Evolutionary conservation across 169 alveolate species (phyloP), one percentile per base, ranked within the genome.

Genomic region (Cystoisospora suis): DNA sequence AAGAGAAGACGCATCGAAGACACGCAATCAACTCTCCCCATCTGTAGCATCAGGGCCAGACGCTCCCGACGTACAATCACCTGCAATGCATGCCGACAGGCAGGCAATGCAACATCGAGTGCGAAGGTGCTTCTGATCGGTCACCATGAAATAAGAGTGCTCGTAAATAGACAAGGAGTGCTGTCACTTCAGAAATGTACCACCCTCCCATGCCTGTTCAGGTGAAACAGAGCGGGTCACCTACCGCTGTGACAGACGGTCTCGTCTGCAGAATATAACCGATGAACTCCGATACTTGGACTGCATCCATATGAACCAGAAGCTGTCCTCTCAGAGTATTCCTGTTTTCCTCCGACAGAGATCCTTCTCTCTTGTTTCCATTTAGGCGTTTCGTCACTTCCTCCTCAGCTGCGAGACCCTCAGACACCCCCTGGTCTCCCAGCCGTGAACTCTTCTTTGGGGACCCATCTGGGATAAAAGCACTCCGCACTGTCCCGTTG

Each of bases 211-310:
- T n/a, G n/a, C n/a, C n/a, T n/a, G n/a, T n/a, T n/a, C n/a, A n/a
- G 65, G 65, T 12, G 65, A 53, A 53, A 23, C 29, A 15, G 65
- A 23, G 23, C 29, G 23, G 29, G 65, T 15, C 40, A 20, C 75
- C 42, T 61, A 61, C 83, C 27, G 83, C 83, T 27, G 83, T 72
- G 23, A 53, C 83, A 2, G 83, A 34, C 53, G 83, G 83, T 29
- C 32, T 34, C 32, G 83, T 38, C 56, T 72, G 83, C 58, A 72
- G 83, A 9, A 72, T 72, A 53, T 5, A 72, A 29, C 58, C 83
- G 29, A 72, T 46, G 83, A 72, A 72, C 56, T 72, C 83, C 56
- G 83, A 46, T 46, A 72, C 58, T 72, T 72, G 83, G 34, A 72
- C 53, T 34, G 42, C 20, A 53, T 72, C 83, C 12, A 72, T 46